Percentiles rank a stretch among this genome's conserved stretches.
Conservation (phyloP, 2,329 filamentous ascomycete genomes). For the Drechslerella stenobrocha region DNA sequence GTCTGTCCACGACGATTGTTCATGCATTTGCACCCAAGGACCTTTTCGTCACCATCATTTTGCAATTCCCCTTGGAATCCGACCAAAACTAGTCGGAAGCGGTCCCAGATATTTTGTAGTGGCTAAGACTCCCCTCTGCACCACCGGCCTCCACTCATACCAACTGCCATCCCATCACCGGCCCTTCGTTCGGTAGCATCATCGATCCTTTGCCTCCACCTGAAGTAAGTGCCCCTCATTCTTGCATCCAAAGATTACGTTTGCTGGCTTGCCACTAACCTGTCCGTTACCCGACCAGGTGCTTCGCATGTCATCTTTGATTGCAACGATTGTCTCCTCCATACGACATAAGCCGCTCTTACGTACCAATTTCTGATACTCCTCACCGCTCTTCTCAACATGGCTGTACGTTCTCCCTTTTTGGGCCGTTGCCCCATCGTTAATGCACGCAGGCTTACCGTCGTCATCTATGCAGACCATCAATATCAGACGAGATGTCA, state of each 20-base stretch:
- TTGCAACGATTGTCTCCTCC: constrained; percentile 30
- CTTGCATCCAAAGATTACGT: not conserved
- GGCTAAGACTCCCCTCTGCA: constrained; percentile 21
- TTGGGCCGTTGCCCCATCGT: not conserved
- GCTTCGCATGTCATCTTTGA: constrained; percentile 48
- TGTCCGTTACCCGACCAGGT: constrained; percentile 13
- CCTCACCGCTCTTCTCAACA: constrained; percentile 28
- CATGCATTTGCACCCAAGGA: constrained; percentile 50
- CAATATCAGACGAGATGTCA: constrained; percentile 97
- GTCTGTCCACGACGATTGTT: constrained; percentile 49
- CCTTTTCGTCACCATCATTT: constrained; percentile 49
- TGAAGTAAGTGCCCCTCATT: constrained; percentile 40
- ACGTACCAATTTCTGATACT: constrained; percentile 32
- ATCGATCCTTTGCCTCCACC: constrained; percentile 20
- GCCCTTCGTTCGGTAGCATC: constrained; percentile 30
- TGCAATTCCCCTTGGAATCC: constrained; percentile 50
- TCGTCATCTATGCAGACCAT: constrained; percentile 62
- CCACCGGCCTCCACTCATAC: constrained; percentile 17
- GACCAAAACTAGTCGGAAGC: constrained; percentile 49
- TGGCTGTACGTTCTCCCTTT: constrained; percentile 30
- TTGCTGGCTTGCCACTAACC: not conserved
- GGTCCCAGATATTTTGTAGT: constrained; percentile 49
- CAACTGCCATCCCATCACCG: constrained; percentile 12
- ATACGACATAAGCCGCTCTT: constrained; percentile 45
- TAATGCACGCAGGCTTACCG: not conserved